phyloP scores from a whole-genome alignment of 805 yeast species.

The Helenozyma rhizophorensis region DNA sequence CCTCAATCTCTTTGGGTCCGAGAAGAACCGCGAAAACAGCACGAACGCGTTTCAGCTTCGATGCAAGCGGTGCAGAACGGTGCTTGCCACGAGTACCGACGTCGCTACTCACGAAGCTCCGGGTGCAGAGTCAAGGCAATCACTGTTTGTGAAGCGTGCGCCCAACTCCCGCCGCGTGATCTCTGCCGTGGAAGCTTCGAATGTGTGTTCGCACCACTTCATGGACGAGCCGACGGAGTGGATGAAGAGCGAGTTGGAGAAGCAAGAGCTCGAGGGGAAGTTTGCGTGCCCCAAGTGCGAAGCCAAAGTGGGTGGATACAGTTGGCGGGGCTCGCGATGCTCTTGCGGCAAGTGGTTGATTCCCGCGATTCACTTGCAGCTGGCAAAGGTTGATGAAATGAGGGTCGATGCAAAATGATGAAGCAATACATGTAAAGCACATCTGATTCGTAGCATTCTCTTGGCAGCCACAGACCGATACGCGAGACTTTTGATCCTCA shows the following conservation, averaged over 20 bases:
- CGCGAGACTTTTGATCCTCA: too few species aligned
- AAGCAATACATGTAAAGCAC: too few species aligned
- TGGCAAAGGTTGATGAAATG: constrained; percentile 74
- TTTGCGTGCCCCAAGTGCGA: constrained; percentile 80
- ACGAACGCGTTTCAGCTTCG: constrained; percentile 38
- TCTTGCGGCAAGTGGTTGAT: constrained; percentile 95
- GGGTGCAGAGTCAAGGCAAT: constrained; percentile 57
- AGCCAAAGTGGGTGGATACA: constrained; percentile 83
- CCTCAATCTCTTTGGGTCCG: constrained; percentile 9
- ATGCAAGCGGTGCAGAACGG: constrained; percentile 79
- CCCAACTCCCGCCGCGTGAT: constrained; percentile 58
- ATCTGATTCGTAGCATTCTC: too few species aligned
- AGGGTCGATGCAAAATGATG: too few species aligned
- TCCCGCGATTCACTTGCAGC: constrained; percentile 81
- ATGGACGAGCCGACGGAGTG: constrained; percentile 78
- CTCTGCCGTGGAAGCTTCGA: constrained; percentile 52
- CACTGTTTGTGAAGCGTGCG: constrained; percentile 61
- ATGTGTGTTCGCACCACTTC: constrained; percentile 76
- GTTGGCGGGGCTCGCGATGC: constrained; percentile 93
- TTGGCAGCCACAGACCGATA: too few species aligned
- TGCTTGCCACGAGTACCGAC: constrained; percentile 59
- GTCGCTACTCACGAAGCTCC: constrained; percentile 68
- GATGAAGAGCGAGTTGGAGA: constrained; percentile 80
- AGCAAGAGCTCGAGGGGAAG: constrained; percentile 81
- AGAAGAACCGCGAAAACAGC: constrained; percentile 10